Evolutionary conservation across 2,329 filamentous ascomycete species (phyloP).

Genomic region (Cladophialophora chaetospira): DNA sequence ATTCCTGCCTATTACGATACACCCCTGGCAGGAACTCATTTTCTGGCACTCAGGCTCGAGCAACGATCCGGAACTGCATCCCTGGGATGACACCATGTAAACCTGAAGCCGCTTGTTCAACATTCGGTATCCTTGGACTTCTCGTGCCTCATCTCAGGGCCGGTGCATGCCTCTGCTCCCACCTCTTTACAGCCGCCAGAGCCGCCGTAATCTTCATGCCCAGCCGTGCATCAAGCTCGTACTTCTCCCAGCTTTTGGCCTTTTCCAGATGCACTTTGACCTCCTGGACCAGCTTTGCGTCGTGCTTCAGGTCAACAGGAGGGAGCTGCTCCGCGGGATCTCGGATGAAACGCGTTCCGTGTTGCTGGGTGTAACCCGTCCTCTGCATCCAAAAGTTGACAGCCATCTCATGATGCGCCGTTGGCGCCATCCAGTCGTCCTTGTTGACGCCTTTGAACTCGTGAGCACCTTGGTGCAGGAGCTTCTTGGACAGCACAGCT

Average conservation of each 20-base stretch:
- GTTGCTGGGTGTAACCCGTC: slow-evolving; percentile 39
- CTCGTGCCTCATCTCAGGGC: slow-evolving; percentile 3
- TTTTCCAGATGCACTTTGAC: slow-evolving; percentile 60
- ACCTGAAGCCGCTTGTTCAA: not conserved
- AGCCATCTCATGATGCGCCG: slow-evolving; percentile 83
- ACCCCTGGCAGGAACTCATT: slow-evolving; percentile 56
- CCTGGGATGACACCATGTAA: not conserved
- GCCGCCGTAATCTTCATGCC: slow-evolving; percentile 52
- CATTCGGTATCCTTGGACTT: not conserved
- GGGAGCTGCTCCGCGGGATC: slow-evolving; percentile 21
- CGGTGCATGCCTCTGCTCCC: slow-evolving; percentile 38
- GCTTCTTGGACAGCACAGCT: slow-evolving; percentile 60
- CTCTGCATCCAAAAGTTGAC: slow-evolving; percentile 76
- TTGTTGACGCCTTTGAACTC: slow-evolving; percentile 54
- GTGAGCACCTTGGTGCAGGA: slow-evolving; percentile 56
- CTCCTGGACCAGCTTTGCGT: slow-evolving; percentile 49
- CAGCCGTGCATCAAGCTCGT: slow-evolving; percentile 62
- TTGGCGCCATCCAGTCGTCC: slow-evolving; percentile 67
- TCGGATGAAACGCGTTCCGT: slow-evolving; percentile 33
- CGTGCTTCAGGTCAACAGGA: slow-evolving; percentile 31
- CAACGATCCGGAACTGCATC: not conserved
- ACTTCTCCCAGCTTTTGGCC: slow-evolving; percentile 62
- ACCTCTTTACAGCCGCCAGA: slow-evolving; percentile 47
- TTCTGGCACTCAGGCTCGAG: slow-evolving; percentile 45
- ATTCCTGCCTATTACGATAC: slow-evolving; percentile 59